Evolutionary conservation across 768 basidiomycete species (phyloP).

Genomic region (Collybiopsis luxurians): DNA sequence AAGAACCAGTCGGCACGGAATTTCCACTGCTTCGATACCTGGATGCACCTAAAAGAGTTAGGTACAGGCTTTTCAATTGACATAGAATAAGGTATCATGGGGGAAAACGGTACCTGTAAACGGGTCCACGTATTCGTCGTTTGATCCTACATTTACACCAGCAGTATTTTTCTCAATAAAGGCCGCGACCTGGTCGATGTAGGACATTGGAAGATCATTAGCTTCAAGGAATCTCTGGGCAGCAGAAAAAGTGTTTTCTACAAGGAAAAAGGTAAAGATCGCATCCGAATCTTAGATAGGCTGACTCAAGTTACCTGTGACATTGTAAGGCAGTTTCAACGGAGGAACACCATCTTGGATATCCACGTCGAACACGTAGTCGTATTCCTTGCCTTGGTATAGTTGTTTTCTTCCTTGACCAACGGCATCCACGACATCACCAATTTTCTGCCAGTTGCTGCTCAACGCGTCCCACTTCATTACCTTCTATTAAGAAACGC

Average conservation of each 20-base stretch:
- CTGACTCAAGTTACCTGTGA: constrained; percentile 52
- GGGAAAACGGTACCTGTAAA: constrained; percentile 65
- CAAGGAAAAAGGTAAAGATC: background rate
- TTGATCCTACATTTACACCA: constrained; percentile 66
- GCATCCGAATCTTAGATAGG: constrained; percentile 13
- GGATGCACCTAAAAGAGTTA: constrained; percentile 48
- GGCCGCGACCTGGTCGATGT: constrained; percentile 85
- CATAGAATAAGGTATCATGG: background rate
- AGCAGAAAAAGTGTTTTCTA: constrained; percentile 89
- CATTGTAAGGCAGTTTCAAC: constrained; percentile 92
- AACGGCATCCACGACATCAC: constrained; percentile 94
- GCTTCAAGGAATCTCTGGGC: constrained; percentile 84
- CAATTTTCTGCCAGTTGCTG: constrained; percentile 86
- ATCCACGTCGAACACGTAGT: constrained; percentile 99
- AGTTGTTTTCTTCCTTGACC: constrained; percentile 88
- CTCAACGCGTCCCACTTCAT: constrained; percentile 70
- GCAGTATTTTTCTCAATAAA: constrained; percentile 93
- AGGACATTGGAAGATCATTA: constrained; percentile 79
- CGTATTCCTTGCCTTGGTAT: constrained; percentile 93
- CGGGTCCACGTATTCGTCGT: constrained; percentile 78
- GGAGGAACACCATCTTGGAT: constrained; percentile 91
- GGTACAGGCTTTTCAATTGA: constrained; percentile 4
- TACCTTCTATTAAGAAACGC: constrained; percentile 6
- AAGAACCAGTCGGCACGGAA: constrained; percentile 26
- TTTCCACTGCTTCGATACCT: constrained; percentile 51